Base-by-base conservation (phyloP, 768 basidiomycete genomes). In the Cyathus striatus region DNA sequence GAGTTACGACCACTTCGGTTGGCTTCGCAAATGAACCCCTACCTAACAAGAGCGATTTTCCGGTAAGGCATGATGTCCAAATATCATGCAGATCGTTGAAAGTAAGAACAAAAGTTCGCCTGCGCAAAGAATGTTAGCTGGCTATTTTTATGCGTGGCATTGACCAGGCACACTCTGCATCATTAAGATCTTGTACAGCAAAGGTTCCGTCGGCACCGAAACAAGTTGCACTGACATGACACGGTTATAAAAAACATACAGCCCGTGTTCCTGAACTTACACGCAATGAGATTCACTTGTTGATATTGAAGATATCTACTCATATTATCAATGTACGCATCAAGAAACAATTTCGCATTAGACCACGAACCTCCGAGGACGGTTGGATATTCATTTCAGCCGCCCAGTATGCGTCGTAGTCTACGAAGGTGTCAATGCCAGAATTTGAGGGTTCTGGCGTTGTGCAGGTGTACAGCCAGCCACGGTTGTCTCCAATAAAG, bases 1-100 rank as follows among this genome's bases (percentile, higher is more conserved):
- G 22, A 4, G 5, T 21, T 14, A 37, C 26, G 39, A 9, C 35
- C n/a, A 9, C 5, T 40, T 20, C 16, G 43, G n/a, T n/a, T n/a
- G n/a, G n/a, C n/a, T n/a, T n/a, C n/a, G n/a, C n/a, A n/a, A n/a
- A n/a, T 33, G 4, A 13, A 10, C 5, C 40, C 42, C 34, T 59
- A 81, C 83, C 83, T 47, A 86, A 57, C 4, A 71, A 73, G 10
- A 86, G 64, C 26, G 69, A 62, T 23, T 63, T 57, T 3, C 65
- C 72, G 24, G 60, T 64, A 4, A 86, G 60, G 55, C 78, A 69
- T 24, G 79, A 68, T 2, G 72, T 60, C 66, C 81, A 76, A 16
- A 86, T 63, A 49, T 86, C 84, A 43, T 75, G 65, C 20, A 75
- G 63, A 20, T 53, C 48, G 25, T 56, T 67, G 22, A 73, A 39